phyloP scores from a whole-genome alignment of 2,329 filamentous ascomycete genomes.

The Gnomoniopsis sp. region DNA sequence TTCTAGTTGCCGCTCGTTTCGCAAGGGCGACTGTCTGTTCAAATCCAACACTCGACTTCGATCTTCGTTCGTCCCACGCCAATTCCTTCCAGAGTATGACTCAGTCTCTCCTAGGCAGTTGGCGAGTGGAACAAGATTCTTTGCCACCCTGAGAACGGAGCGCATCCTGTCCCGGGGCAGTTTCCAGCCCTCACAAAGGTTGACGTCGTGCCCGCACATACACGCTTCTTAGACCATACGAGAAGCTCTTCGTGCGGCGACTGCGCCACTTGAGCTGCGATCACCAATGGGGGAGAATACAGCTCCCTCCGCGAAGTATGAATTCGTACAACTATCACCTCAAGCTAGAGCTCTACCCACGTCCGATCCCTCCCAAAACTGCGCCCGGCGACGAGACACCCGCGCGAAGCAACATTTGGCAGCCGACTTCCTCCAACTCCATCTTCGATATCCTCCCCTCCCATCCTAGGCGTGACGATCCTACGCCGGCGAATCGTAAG shows the following conservation, averaged over 20 bases:
- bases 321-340: constrained; percentile 63
- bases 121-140: neutral
- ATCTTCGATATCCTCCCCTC: constrained; percentile 56
- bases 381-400: constrained; percentile 7
- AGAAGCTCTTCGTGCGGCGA: too few species aligned
- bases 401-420: constrained; percentile 39
- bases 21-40: neutral
- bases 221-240: neutral
- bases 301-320: constrained; percentile 36
- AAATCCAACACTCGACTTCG: neutral
- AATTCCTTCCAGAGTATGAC: constrained; percentile 6
- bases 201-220: neutral
- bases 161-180: neutral
- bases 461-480: constrained; percentile 34
- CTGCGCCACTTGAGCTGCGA: neutral
- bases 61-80: neutral
- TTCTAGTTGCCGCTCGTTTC: neutral
- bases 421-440: constrained; percentile 43
- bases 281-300: neutral
- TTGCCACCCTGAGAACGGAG: constrained; percentile 12
- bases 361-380: constrained; percentile 27
- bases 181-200: neutral
- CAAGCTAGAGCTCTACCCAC: constrained; percentile 62
- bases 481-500: constrained; percentile 1
- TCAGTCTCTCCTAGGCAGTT: neutral